Evolutionary conservation across 2,329 filamentous ascomycete genomes (phyloP).

Genomic region (Gyromitra esculenta): DNA sequence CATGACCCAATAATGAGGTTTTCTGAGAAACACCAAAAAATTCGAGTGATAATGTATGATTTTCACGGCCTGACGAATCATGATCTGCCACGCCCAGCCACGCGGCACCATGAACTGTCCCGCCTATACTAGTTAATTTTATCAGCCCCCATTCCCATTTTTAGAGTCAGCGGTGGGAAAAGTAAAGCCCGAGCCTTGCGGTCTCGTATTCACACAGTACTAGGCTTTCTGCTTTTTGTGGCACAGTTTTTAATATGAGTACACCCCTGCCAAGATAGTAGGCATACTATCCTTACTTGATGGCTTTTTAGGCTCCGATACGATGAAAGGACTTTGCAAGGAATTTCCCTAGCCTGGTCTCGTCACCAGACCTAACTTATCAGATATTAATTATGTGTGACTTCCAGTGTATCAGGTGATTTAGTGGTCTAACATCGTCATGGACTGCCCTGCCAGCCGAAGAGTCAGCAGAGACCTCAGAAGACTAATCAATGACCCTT

Average conservation of each 20-base stretch:
- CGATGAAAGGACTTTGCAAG: no score
- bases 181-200: neutral
- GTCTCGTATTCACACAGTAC: neutral
- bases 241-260: neutral
- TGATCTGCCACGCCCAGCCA: neutral
- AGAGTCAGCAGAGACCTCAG: conserved; percentile 16
- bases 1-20: neutral
- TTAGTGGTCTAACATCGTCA: neutral
- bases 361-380: no score
- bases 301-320: no score
- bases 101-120: neutral
- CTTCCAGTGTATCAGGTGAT: neutral
- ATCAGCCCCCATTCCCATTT: neutral
- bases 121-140: neutral
- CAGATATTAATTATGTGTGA: neutral
- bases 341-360: no score
- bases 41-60: neutral
- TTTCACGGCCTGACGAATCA: neutral
- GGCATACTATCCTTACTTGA: neutral
- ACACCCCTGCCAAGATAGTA: conserved; percentile 3
- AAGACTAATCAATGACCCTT: conserved; percentile 20
- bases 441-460: neutral
- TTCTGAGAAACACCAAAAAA: neutral
- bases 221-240: conserved; percentile 17
- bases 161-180: conserved; percentile 5